phyloP scores from a whole-genome alignment of 1,139 yeast species.

The Zygoascus hellenicus region DNA sequence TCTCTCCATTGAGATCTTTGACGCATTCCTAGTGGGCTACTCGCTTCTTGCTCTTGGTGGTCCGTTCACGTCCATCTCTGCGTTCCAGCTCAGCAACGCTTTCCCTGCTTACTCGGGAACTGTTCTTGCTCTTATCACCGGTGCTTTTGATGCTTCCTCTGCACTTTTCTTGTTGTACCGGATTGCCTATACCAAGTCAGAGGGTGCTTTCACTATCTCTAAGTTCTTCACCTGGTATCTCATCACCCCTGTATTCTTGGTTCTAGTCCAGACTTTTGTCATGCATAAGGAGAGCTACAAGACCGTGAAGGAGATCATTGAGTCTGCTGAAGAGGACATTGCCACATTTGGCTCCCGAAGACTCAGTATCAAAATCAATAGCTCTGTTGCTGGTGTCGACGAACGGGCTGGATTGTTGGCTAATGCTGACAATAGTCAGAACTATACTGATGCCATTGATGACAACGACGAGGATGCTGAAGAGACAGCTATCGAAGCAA shows the following conservation, averaged over 20 bases:
- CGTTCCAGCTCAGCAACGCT: conserved; percentile 68
- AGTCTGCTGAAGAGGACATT: conserved; percentile 45
- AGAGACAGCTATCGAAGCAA: conserved; percentile 1
- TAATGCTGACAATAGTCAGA: conserved; percentile 7
- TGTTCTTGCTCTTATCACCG: conserved; percentile 64
- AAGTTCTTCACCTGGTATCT: conserved; percentile 62
- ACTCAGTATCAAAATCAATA: conserved; percentile 1
- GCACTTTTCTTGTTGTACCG: conserved; percentile 68
- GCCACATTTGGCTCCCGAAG: conserved; percentile 45
- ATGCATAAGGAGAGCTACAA: conserved; percentile 80
- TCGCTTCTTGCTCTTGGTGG: conserved; percentile 70
- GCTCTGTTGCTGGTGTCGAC: conserved; percentile 44
- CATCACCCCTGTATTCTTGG: conserved; percentile 67
- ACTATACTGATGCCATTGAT: conserved; percentile 5
- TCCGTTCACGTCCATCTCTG: conserved; percentile 75
- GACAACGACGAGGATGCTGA: conserved; percentile 10
- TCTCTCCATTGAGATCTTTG: conserved; percentile 37
- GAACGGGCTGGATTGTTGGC: conserved; percentile 32
- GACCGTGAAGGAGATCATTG: conserved; percentile 14
- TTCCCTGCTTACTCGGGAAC: conserved; percentile 70
- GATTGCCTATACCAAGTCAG: conserved; percentile 47
- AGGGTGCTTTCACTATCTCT: conserved; percentile 33
- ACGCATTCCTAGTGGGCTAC: conserved; percentile 61
- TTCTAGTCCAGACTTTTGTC: conserved; percentile 61
- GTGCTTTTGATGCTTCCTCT: conserved; percentile 73